Base-by-base conservation (phyloP, 2,329 filamentous ascomycete species). In the Cladosporium austrohemisphaericum region DNA sequence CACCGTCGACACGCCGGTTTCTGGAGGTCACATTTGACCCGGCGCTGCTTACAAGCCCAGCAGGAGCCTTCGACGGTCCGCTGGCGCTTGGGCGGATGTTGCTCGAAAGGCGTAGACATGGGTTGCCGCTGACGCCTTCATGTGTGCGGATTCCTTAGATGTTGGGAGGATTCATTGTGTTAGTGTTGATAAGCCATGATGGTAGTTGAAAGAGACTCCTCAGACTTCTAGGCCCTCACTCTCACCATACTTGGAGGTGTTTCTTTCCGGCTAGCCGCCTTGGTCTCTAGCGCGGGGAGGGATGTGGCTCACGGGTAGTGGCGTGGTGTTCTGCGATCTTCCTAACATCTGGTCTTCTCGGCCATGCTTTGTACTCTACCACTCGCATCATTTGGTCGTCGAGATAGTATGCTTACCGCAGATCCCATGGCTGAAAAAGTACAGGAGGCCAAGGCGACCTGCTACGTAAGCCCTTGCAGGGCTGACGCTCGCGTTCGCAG, bases 31-130 rank as follows among this genome's bases (percentile, higher is more conserved):
- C 73, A 76, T 60, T 62, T 64, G 33, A 68, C 66, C 53, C 68
- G 67, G 6, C 66, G 56, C 54, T 68, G 72, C 32, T 73, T 65
- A 60, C 74, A 76, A 41, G 73, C 72, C 60, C 76, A 76, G 62
- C 74, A 76, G 16, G 44, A 47, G 44, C 44, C 44, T 19, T 47
- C 33, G 23, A 47, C 44, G 33, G 44, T 47, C 33, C 44, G 44
- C 44, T 47, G 44, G 18, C 44, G 44, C 25, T 47, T 47, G 25
- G 44, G 44, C 33, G 44, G 33, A 23, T 47, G 44, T 5, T 47
- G 44, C 23, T 38, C 44, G 33, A 47, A 33, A 38, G 44, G 44
- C 44, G 44, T 38, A 23, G 44, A 47, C 44, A 47, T 47, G 18
- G 29, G 44, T 20, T 47, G 25, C 43, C 31, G 25, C 14, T 26